Percentiles rank a stretch among this genome's conserved stretches.
phyloP scores from a whole-genome alignment of 352 stramenopile genomes.

The Phytopythium oedochilum region DNA sequence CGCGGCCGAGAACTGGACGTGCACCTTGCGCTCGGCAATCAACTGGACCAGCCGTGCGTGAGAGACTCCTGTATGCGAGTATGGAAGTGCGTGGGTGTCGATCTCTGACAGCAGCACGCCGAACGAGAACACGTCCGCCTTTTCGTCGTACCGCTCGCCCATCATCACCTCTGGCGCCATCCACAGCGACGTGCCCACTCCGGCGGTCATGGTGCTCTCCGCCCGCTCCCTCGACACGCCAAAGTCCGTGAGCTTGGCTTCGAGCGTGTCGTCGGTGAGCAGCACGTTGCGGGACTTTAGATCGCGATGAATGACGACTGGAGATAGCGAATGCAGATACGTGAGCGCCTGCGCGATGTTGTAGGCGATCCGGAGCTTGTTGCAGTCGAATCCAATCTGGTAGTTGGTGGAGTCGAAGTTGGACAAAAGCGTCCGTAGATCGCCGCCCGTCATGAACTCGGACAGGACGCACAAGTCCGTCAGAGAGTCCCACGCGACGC shows the following conservation, averaged over 20 bases:
- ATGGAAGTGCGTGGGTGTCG: slow-evolving; percentile 33
- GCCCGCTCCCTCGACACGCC: slow-evolving; percentile 20
- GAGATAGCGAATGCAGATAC: slow-evolving; percentile 40
- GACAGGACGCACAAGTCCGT: slow-evolving; percentile 34
- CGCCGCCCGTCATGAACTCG: slow-evolving; percentile 42
- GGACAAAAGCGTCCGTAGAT: slow-evolving; percentile 21
- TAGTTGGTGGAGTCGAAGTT: slow-evolving; percentile 20
- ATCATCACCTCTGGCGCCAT: slow-evolving; percentile 20
- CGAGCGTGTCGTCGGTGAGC: slow-evolving; percentile 10
- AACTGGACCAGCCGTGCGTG: slow-evolving; percentile 35
- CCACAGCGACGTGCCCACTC: not conserved
- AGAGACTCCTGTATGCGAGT: slow-evolving; percentile 1
- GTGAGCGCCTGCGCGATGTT: slow-evolving; percentile 28
- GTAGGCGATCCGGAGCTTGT: slow-evolving; percentile 27
- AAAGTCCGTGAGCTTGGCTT: slow-evolving; percentile 47
- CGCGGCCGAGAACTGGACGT: slow-evolving; percentile 26
- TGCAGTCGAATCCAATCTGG: slow-evolving; percentile 25
- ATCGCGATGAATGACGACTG: slow-evolving; percentile 7
- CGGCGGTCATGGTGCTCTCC: slow-evolving; percentile 31
- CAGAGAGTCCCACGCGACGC: slow-evolving; percentile 47
- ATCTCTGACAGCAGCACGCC: slow-evolving; percentile 38
- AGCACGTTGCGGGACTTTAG: not conserved
- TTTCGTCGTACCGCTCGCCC: slow-evolving; percentile 34
- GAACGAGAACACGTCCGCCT: slow-evolving; percentile 47
- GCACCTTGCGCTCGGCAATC: slow-evolving; percentile 26